Base-by-base conservation (phyloP, 2,329 filamentous ascomycete genomes). In the Claviceps digitariae region DNA sequence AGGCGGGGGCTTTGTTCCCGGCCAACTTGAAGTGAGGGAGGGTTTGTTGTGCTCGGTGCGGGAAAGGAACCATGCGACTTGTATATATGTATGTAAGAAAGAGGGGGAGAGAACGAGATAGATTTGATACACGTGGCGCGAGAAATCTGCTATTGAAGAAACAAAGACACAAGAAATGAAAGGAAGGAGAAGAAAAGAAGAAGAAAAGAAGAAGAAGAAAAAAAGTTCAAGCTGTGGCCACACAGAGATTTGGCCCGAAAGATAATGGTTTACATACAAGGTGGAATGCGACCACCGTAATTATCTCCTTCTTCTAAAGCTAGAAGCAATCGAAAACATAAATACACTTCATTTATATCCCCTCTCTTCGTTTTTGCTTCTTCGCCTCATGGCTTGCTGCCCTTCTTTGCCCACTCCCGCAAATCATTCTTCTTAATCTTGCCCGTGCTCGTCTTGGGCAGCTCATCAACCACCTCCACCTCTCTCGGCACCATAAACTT, bases 371-470 rank as follows among this genome's bases (percentile, higher is more conserved):
- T 21, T 5, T 20, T n/a, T 13, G 9, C 49, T 27, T 27, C 15
- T 1, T 43, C 45, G 49, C 9, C 1, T 43, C 45, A 54, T n/a
- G 44, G 31, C 49, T 60, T 60, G 46, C 54, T 58, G 4, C 61
- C 61, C 23, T 59, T 59, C 59, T 65, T 67, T 2, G 86, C 87
- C 91, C 90, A 95, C 60, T 88, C 85, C 56, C 93, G 74, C 53
- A 98, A 69, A 7, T 95, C 81, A 63, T 95, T 97, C 81, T 98
- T 98, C 78, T 89, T 84, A 56, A 97, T 78, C 77, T 98, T 98
- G 3, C 93, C 93, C 0, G 93, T 98, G 67, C 87, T 93, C 29
- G 93, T 98, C 78, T 98, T 98, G 10, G 93, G 93, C 58, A 98
- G 73, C 67, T 96, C 90, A 6, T 72, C 60, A n/a, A 98, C 81